Base-by-base conservation (phyloP, 352 stramenopile genomes). In the Albugo candida region DNA sequence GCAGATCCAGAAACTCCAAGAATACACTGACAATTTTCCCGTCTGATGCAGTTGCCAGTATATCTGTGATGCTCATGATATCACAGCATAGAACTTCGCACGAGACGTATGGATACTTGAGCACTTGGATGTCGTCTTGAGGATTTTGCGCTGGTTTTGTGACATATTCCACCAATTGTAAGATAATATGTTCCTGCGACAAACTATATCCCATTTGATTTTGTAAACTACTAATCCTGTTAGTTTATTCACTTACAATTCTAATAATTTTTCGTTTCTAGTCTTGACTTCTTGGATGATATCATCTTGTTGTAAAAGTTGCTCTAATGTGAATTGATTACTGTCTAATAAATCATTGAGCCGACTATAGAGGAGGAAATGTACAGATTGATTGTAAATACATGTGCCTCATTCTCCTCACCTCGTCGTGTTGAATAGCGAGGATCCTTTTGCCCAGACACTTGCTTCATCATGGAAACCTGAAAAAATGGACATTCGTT, bases 81-180 rank as follows among this genome's bases (percentile, higher is more conserved):
- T 98, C 93, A 55, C 88, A 98, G 67, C 91, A 97, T 45, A 98
- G 82, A 42, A 97, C 85, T 63, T 98, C 93, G 60, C 92, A 98
- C 39, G 89, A 73, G 91, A 98, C 97, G 78, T 97, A 98, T 17
- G 93, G 92, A 64, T 95, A 98, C 67, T 88, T 91, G 52, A 88
- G 63, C 31, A 67, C 59, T 43, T 70, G 70, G 48, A 88, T 24
- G 48, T 84, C 75, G 46, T 78, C 59, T 10, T 61, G 51, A 34
- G 55, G 44, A 45, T 79, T 60, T 39, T 79, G 64, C 0, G 75
- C 59, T 35, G 57, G 49, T 16, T 53, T 48, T 21, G 83, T 72
- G 11, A 87, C 65, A 47, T 86, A 91, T 53, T 88, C 68, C 12
- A 91, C 56, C 35, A 91, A 64, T 59, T 85, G 68, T n/a, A 64